These are phyloP conservation scores for Neurospora terricola DNA, from an alignment of 495 filamentous ascomycete species.

Conservation along the genomic window DNA sequence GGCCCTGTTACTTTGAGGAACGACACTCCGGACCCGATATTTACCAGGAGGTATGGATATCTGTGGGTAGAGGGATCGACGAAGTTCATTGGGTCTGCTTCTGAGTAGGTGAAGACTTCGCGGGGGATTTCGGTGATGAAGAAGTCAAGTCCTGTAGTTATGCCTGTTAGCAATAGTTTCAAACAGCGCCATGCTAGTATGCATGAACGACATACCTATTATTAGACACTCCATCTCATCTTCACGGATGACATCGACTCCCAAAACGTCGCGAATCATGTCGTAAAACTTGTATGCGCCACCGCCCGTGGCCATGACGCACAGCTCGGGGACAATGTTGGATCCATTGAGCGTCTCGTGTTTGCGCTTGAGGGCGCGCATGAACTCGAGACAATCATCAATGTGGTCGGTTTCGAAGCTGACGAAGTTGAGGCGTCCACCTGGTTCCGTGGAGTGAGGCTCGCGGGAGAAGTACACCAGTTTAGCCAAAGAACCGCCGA, in stretches of 20 bases:
- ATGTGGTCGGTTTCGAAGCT: constrained; percentile 93
- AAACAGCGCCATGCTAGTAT: neutral
- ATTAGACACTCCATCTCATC: constrained; percentile 99
- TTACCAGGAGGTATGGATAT: constrained; percentile 95
- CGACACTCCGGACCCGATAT: constrained; percentile 97
- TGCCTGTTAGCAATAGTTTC: neutral
- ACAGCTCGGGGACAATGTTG: constrained; percentile 46
- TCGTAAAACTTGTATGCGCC: constrained; percentile 96
- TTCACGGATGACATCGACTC: constrained; percentile 80
- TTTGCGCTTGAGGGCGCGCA: constrained; percentile 69
- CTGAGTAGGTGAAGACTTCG: constrained; percentile 94
- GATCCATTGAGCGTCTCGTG: constrained; percentile 61
- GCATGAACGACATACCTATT: constrained; percentile 49
- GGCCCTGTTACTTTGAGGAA: constrained; percentile 97
- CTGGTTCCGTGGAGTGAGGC: constrained; percentile 62
- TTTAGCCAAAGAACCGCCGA: constrained; percentile 90
- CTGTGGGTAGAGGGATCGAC: constrained; percentile 58
- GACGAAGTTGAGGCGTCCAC: constrained; percentile 86
- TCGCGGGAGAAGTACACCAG: constrained; percentile 95
- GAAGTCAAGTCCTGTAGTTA: constrained; percentile 63
- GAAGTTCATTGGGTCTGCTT: constrained; percentile 78
- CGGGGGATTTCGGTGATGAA: constrained; percentile 95
- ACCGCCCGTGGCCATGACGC: constrained; percentile 89
- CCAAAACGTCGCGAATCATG: constrained; percentile 66
- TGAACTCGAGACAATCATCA: constrained; percentile 82